Conservation (phyloP, 1,284 basidiomycete species). For the Malassezia arunalokei region DNA sequence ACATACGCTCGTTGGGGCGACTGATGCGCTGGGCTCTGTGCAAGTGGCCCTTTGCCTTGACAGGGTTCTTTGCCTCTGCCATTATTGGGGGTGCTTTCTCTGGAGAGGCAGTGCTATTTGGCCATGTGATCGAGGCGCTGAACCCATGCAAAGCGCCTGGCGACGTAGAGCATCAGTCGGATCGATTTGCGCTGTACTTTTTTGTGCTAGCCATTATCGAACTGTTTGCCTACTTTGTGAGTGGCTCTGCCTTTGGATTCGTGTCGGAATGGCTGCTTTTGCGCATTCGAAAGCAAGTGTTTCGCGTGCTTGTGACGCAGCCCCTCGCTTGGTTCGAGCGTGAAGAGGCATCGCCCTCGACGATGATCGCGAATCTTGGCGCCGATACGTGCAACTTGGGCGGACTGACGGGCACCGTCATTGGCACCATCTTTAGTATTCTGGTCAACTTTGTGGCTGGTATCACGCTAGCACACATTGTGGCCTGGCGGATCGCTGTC, state of each 20-base stretch:
- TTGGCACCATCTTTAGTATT: conserved; percentile 36
- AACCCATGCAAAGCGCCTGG: conserved; percentile 29
- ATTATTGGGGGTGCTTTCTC: conserved; percentile 34
- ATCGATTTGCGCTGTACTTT: conserved; percentile 28
- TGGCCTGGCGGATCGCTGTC: conserved; percentile 32
- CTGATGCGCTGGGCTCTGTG: conserved; percentile 19
- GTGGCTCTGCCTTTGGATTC: conserved; percentile 27
- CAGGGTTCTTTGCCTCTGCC: conserved; percentile 23
- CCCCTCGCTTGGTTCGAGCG: conserved; percentile 25
- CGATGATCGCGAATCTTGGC: conserved; percentile 28
- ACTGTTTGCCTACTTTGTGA: conserved; percentile 27
- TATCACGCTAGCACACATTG: conserved; percentile 23
- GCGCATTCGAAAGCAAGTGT: conserved; percentile 22
- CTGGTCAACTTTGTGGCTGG: conserved; percentile 32
- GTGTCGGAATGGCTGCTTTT: conserved; percentile 33
- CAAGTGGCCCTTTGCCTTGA: conserved; percentile 23
- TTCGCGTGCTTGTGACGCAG: conserved; percentile 25
- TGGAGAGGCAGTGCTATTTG: conserved; percentile 34
- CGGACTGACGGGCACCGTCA: conserved; percentile 29
- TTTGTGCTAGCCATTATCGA: conserved; percentile 33
- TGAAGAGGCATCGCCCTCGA: conserved; percentile 18
- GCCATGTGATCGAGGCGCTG: conserved; percentile 35
- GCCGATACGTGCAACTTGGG: conserved; percentile 31
- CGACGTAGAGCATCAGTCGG: conserved; percentile 19
- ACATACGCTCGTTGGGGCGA: conserved; percentile 15